Evolutionary conservation across 2,329 filamentous ascomycete genomes (phyloP).

Genomic region (Paraphaeosphaeria sporulosa): DNA sequence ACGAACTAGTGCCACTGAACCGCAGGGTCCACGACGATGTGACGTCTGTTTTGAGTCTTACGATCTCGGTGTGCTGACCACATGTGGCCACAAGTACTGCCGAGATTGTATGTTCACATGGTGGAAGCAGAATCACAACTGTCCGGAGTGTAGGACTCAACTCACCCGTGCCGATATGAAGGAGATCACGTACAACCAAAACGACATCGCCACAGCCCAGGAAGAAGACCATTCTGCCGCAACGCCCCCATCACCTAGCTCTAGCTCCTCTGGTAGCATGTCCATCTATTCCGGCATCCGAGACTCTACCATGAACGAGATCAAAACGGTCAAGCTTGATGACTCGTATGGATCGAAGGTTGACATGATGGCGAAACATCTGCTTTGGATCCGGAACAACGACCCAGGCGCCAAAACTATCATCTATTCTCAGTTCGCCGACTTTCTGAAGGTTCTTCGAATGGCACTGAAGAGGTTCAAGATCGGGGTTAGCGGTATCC

Average conservation of each 20-base stretch:
- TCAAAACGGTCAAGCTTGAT: constrained; percentile 80
- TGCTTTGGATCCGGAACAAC: constrained; percentile 83
- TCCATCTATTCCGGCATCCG: constrained; percentile 82
- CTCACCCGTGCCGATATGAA: constrained; percentile 70
- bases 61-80: constrained; percentile 79
- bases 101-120: constrained; percentile 84
- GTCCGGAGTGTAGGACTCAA: constrained; percentile 81
- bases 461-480: constrained; percentile 74
- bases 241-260: constrained; percentile 26
- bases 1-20: constrained; percentile 67
- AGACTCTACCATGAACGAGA: constrained; percentile 74
- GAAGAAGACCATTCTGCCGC: constrained; percentile 56
- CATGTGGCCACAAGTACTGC: constrained; percentile 88
- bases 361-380: constrained; percentile 73
- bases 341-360: constrained; percentile 88
- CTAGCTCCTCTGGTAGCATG: constrained; percentile 38
- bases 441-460: constrained; percentile 78
- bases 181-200: constrained; percentile 78
- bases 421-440: constrained; percentile 90
- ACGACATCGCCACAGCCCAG: constrained; percentile 74
- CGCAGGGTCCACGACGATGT: constrained; percentile 69
- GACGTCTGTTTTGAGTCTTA: constrained; percentile 85
- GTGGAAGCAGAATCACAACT: constrained; percentile 77
- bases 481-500: constrained; percentile 77
- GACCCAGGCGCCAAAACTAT: constrained; percentile 91